Conservation (phyloP, 2,329 filamentous ascomycete genomes). For the Rutstroemia sp. region DNA sequence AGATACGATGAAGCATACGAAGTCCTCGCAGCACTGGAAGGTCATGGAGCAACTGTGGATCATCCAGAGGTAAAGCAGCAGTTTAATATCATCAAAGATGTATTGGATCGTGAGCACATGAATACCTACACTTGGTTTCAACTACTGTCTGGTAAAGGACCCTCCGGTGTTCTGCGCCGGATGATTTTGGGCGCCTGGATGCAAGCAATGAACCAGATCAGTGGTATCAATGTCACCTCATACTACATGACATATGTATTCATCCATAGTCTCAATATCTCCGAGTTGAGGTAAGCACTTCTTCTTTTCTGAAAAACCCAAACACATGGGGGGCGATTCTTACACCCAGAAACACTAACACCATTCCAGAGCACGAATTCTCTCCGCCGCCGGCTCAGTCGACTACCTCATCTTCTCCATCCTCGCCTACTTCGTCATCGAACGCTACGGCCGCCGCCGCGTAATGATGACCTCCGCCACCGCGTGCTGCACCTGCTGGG, state of each 20-base stretch:
- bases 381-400: constrained; percentile 39
- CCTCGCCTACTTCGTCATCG: constrained; percentile 26
- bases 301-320: too few relatives aligned
- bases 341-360: not conserved
- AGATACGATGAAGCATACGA: constrained; percentile 37
- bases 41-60: constrained; percentile 20
- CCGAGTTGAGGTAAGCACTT: constrained; percentile 13
- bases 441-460: constrained; percentile 58
- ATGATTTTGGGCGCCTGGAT: constrained; percentile 42
- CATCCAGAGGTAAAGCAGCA: constrained; percentile 40
- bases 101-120: constrained; percentile 33
- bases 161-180: constrained; percentile 44
- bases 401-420: constrained; percentile 38
- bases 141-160: constrained; percentile 32
- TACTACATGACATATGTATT: constrained; percentile 33
- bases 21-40: constrained; percentile 35
- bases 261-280: constrained; percentile 10
- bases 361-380: constrained; percentile 31
- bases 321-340: too few relatives aligned
- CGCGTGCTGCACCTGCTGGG: constrained; percentile 40
- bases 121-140: constrained; percentile 33
- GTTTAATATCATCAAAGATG: constrained; percentile 37
- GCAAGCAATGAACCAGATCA: constrained; percentile 45
- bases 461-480: constrained; percentile 46
- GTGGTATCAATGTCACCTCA: constrained; percentile 36